Evolutionary conservation across 257 asterid genomes (phyloP).

Genomic region (Henckelia pumila): DNA sequence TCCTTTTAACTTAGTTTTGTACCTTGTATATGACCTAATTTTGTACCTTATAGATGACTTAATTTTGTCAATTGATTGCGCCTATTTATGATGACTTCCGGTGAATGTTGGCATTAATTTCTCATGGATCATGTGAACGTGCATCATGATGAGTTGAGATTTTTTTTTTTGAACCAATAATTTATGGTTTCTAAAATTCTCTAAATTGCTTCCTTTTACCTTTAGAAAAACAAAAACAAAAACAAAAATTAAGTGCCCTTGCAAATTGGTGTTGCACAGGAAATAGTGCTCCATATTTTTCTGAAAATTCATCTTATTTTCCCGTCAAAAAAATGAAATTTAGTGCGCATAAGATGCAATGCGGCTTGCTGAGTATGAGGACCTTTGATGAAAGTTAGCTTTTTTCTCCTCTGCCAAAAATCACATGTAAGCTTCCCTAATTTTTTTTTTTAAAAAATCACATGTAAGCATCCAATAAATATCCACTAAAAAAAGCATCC

Average conservation of each 20-base stretch:
- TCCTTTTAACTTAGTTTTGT: not conserved
- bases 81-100: not conserved
- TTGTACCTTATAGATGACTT: not conserved
- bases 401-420: slow-evolving; percentile 1
- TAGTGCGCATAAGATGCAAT: too few relatives aligned
- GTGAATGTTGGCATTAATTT: not conserved
- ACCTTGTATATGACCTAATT: too few relatives aligned
- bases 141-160: not conserved
- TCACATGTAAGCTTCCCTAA: slow-evolving; percentile 18
- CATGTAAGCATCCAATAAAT: slow-evolving; percentile 17
- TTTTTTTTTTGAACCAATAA: not conserved
- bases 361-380: not conserved
- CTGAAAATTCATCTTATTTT: not conserved
- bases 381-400: slow-evolving; percentile 1
- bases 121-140: not conserved
- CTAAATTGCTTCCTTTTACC: not conserved
- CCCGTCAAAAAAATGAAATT: not conserved
- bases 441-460: too few relatives aligned
- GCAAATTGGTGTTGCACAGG: not conserved
- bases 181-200: not conserved
- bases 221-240: too few relatives aligned
- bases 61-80: not conserved
- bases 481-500: too few relatives aligned
- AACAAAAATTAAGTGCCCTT: too few relatives aligned
- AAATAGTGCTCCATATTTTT: not conserved